phyloP scores from a whole-genome alignment of 2,329 filamentous ascomycete species.

The Aspergillus aculeatus region DNA sequence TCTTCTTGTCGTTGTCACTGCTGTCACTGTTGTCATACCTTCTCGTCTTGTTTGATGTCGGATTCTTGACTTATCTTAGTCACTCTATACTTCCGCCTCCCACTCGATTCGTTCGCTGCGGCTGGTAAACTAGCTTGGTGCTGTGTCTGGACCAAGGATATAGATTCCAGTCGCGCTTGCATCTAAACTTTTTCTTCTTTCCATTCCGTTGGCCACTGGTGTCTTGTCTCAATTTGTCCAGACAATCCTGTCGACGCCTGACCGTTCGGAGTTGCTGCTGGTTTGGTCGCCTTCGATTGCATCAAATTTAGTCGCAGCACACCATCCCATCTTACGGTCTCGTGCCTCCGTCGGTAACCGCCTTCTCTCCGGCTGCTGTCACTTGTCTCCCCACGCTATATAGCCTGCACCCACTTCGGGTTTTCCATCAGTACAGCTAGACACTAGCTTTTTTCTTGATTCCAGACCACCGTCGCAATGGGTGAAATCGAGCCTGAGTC shows the following conservation, averaged over 20 bases:
- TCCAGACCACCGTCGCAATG: conserved; percentile 10
- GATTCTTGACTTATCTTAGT: neutral
- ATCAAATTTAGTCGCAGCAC: conserved; percentile 32
- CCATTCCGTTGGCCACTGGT: neutral
- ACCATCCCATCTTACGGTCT: conserved; percentile 23
- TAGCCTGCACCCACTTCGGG: conserved; percentile 1
- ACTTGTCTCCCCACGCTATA: neutral
- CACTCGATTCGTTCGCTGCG: neutral
- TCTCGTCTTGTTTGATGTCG: too few species aligned
- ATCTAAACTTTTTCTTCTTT: neutral
- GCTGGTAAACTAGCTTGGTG: neutral
- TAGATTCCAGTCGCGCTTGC: neutral
- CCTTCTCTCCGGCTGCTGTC: neutral
- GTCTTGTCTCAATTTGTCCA: conserved; percentile 2
- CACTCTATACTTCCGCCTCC: neutral
- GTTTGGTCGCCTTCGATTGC: conserved; percentile 31
- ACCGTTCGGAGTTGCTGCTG: conserved; percentile 3
- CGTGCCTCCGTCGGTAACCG: conserved; percentile 14
- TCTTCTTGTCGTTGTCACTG: too few species aligned
- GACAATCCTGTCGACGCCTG: neutral
- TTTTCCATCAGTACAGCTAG: neutral
- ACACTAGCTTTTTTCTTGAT: neutral
- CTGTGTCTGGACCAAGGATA: neutral
- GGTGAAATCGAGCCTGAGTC: conserved; percentile 14
- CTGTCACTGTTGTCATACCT: too few species aligned